A percentile compares a stretch with the other conserved stretches of the same genome.
phyloP scores from a whole-genome alignment of 2,329 filamentous ascomycete genomes.

The Metarhizium album region DNA sequence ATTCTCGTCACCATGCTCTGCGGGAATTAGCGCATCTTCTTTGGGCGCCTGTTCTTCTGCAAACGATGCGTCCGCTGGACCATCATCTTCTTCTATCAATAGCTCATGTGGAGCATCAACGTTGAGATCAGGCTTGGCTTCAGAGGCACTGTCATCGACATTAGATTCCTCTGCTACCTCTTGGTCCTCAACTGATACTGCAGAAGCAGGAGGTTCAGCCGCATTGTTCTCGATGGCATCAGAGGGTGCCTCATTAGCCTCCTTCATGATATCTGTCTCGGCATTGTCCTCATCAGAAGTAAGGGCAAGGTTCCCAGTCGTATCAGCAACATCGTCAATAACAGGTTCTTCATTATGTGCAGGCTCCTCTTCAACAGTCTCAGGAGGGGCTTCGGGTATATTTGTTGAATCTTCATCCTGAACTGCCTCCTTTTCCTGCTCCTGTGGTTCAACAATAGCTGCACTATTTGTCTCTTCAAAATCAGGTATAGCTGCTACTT shows the following conservation, averaged over 20 bases:
- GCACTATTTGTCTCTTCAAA: neutral
- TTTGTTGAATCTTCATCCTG: neutral
- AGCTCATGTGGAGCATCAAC: neutral
- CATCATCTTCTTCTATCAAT: neutral
- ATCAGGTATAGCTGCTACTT: neutral
- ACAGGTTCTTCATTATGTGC: neutral
- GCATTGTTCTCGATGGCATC: neutral
- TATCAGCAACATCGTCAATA: neutral
- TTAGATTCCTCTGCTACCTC: neutral
- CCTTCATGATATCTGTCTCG: neutral
- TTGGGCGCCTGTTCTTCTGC: slow-evolving; percentile 1
- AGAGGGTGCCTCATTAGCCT: neutral
- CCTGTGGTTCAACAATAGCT: neutral
- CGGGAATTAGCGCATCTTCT: slow-evolving; percentile 2
- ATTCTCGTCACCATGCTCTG: neutral
- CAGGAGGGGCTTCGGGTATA: neutral
- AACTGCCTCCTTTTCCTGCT: neutral
- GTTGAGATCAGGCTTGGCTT: neutral
- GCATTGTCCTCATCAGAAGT: neutral
- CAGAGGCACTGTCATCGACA: neutral
- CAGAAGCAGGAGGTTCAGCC: neutral
- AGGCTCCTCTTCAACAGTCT: neutral
- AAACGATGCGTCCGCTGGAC: slow-evolving; percentile 3
- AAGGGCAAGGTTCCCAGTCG: neutral
- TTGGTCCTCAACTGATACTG: neutral